Base-by-base conservation (phyloP, 1,284 basidiomycete species). In the Ceratobasidium sp. region DNA sequence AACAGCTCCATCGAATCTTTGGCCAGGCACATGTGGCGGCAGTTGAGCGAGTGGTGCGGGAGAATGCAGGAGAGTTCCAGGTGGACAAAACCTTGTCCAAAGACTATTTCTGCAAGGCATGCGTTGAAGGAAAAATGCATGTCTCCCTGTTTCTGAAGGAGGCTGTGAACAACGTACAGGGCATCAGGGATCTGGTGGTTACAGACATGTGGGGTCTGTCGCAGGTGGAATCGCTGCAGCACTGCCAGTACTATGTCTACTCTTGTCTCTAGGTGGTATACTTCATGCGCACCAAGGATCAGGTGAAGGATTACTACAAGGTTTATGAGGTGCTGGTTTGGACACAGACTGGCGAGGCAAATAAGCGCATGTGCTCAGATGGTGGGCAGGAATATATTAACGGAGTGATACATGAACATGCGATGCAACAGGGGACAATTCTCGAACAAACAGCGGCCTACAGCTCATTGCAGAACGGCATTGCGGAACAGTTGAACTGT, bases 241-340 rank as follows among this genome's bases (percentile, higher is more conserved):
- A 32, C 1, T 38, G 18, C 38, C 11, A 18, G 7, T 58, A 58
- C 23, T 58, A 38, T 23, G n/a, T 58, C 1, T 52, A 30, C 43
- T 47, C 55, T 7, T 75, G 75, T 5, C 61, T 79, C 55, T 74
- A 73, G n/a, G 35, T 62, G 4, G 38, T 69, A 16, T 62, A 43
- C 44, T 70, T 73, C 28, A 11, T 74, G 26, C 50, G 78, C 30
- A n/a, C 73, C 0, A 81, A 80, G 70, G 54, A 66, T n/a, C 73
- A 79, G 23, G 79, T 76, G 2, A 54, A 74, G 28, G 21, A 30
- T n/a, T 21, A 74, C 1, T 73, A 80, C 23, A 74, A 77, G 50
- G 62, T 74, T n/a, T 81, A 78, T 64, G 67, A 73, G 8, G 75
- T 71, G 26, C 75, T 76, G 44, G 46, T 49, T 7, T 14, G 16